phyloP scores from a whole-genome alignment of 108 stramenopile species.

The Stephanodiscus triporus region DNA sequence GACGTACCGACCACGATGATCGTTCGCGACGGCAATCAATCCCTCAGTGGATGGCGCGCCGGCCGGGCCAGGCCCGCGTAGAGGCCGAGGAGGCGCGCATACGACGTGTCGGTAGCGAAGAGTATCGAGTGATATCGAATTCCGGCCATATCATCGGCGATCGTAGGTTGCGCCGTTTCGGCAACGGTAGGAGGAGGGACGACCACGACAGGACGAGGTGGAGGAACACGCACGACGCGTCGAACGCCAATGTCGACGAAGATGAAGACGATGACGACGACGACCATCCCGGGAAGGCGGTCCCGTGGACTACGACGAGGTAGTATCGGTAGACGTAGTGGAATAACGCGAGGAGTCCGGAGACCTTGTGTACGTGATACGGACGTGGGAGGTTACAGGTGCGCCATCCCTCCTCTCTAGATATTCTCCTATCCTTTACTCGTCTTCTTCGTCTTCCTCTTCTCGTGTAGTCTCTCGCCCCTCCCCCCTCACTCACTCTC shows the following conservation, averaged over 20 bases:
- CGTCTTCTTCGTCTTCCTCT: no score
- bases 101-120: slow-evolving; percentile 14
- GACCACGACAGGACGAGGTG: slow-evolving; percentile 12
- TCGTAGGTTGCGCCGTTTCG: background rate
- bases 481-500: no score
- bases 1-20: background rate
- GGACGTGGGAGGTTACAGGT: background rate
- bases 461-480: no score
- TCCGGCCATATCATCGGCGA: slow-evolving; percentile 22
- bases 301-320: background rate
- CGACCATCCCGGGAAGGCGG: background rate
- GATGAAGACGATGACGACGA: background rate
- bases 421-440: no score
- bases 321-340: background rate
- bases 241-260: background rate
- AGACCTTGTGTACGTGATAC: background rate
- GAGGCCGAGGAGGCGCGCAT: background rate
- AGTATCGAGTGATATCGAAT: slow-evolving; percentile 13
- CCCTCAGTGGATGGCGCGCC: no score
- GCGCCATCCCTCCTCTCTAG: background rate
- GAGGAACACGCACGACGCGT: no score
- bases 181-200: slow-evolving; percentile 5
- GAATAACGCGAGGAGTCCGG: background rate
- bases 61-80: no score
- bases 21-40: no score